These are phyloP conservation scores for Phoma sp. DNA, from an alignment of 2,329 filamentous ascomycete genomes.

Conservation along the genomic window DNA sequence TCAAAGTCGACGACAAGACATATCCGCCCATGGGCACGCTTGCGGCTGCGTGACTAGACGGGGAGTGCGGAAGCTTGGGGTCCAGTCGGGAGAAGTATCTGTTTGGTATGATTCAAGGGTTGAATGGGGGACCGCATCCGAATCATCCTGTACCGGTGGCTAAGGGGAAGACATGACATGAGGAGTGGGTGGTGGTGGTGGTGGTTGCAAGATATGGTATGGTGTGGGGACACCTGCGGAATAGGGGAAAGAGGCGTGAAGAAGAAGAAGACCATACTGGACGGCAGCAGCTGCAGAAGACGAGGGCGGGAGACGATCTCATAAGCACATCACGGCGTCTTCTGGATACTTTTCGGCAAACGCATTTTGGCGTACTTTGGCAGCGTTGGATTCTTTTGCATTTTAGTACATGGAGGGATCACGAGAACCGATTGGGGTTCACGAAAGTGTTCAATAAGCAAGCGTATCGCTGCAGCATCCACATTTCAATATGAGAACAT, in stretches of 20 bases:
- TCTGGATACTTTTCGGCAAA: neutral
- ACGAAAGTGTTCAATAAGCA: neutral
- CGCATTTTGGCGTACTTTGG: slow-evolving; percentile 6
- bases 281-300: neutral
- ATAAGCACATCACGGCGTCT: slow-evolving; percentile 16
- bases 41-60: slow-evolving; percentile 34
- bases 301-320: neutral
- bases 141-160: slow-evolving; percentile 12
- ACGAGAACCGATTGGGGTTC: neutral
- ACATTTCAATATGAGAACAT: neutral
- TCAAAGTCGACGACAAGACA: slow-evolving; percentile 65
- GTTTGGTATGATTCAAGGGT: slow-evolving; percentile 15
- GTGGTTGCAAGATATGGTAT: neutral
- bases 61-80: slow-evolving; percentile 16
- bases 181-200: neutral
- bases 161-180: slow-evolving; percentile 16
- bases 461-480: neutral
- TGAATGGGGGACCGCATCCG: slow-evolving; percentile 16
- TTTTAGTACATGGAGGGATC: neutral
- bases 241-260: neutral
- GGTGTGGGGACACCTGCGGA: neutral
- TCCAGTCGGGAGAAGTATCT: slow-evolving; percentile 14
- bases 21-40: slow-evolving; percentile 68
- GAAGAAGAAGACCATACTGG: neutral
- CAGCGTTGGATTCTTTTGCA: neutral